Conservation (phyloP, 495 filamentous ascomycete genomes). For the Penicillium simplicissimum region DNA sequence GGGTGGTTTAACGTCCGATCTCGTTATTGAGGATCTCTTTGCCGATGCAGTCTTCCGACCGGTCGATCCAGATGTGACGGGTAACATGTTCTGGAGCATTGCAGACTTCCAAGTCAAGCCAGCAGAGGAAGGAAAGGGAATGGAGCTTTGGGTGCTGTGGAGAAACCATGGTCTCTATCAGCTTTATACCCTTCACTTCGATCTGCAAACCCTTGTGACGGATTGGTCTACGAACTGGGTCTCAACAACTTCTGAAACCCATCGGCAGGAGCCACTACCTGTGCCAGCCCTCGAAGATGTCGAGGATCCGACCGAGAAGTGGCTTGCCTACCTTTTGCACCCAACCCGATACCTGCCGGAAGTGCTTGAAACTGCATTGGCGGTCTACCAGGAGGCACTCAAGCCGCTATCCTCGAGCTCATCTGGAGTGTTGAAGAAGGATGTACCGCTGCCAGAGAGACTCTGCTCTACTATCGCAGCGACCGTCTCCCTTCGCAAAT, state of each 20-base stretch:
- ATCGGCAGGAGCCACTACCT: slow-evolving; percentile 53
- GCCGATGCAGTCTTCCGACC: slow-evolving; percentile 63
- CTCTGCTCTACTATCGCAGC: slow-evolving; percentile 69
- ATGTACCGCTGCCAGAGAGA: slow-evolving; percentile 60
- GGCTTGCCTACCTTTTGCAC: slow-evolving; percentile 67
- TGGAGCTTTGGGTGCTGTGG: slow-evolving; percentile 85
- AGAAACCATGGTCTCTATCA: slow-evolving; percentile 78
- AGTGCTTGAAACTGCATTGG: slow-evolving; percentile 79
- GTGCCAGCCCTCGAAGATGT: slow-evolving; percentile 59
- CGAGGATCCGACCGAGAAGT: slow-evolving; percentile 53
- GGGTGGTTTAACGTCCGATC: slow-evolving; percentile 58
- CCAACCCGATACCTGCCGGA: slow-evolving; percentile 75
- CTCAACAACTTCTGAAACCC: slow-evolving; percentile 64
- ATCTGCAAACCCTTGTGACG: slow-evolving; percentile 48
- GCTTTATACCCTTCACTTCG: slow-evolving; percentile 64
- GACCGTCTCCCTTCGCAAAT: slow-evolving; percentile 60
- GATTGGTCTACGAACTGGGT: slow-evolving; percentile 75
- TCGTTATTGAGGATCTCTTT: slow-evolving; percentile 71
- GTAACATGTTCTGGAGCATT: slow-evolving; percentile 81
- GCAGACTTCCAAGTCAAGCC: slow-evolving; percentile 76
- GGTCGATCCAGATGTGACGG: slow-evolving; percentile 62
- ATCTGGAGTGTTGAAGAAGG: slow-evolving; percentile 37
- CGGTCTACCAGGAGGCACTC: slow-evolving; percentile 67
- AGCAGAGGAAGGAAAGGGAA: slow-evolving; percentile 49
- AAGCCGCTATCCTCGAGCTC: slow-evolving; percentile 39